Conservation (phyloP, 352 stramenopile species). For the Globisporangium megalacanthum region DNA sequence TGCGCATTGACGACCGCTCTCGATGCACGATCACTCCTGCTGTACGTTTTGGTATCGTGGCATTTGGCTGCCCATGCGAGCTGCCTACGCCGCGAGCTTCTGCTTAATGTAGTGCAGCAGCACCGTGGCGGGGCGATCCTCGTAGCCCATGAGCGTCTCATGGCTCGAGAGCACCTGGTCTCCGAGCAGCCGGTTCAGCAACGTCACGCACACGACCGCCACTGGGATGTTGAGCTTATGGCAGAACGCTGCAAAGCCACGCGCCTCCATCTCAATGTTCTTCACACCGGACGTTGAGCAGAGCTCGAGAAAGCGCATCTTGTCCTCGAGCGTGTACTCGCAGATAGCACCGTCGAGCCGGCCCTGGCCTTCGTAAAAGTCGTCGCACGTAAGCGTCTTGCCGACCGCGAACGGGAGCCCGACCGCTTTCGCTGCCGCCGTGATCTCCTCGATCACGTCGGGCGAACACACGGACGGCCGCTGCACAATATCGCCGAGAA, state of each 20-base stretch:
- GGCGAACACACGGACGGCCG: conserved; percentile 51
- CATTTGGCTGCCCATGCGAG: no score
- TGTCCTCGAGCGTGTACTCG: conserved; percentile 75
- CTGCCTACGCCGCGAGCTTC: conserved; percentile 26
- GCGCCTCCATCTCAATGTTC: conserved; percentile 87
- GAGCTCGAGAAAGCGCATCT: conserved; percentile 62
- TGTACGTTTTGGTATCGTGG: no score
- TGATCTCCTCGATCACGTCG: conserved; percentile 54
- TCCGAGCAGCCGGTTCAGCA: conserved; percentile 72
- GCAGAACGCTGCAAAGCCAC: conserved; percentile 66
- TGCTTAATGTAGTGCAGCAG: conserved; percentile 75
- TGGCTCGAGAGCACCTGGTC: conserved; percentile 64
- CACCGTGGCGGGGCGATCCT: conserved; percentile 49
- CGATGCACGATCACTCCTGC: no score
- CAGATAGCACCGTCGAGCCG: conserved; percentile 77
- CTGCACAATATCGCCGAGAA: conserved; percentile 45
- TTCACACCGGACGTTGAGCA: conserved; percentile 47
- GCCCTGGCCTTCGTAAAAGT: conserved; percentile 83
- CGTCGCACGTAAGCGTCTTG: conserved; percentile 82
- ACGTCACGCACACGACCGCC: conserved; percentile 63
- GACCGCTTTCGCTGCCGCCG: conserved; percentile 35
- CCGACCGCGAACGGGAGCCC: conserved; percentile 51
- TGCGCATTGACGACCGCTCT: no score
- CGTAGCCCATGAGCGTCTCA: conserved; percentile 57
- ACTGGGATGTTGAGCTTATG: conserved; percentile 73